Percentiles rank a stretch among this genome's conserved stretches.
phyloP scores from a whole-genome alignment of 78 protist species.

The Mastigamoeba balamuthi region DNA sequence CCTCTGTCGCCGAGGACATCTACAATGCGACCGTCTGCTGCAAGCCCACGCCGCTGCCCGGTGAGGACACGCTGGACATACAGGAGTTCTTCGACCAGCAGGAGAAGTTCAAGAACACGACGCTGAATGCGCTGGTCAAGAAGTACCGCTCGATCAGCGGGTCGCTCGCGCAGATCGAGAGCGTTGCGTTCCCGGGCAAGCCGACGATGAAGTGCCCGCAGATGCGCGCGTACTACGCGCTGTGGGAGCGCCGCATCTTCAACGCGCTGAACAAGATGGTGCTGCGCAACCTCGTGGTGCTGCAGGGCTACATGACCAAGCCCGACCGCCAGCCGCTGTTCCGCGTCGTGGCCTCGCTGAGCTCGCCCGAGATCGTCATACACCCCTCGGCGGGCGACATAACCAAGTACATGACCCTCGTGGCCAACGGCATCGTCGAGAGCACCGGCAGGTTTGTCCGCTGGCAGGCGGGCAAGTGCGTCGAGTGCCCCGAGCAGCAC shows the following conservation, averaged over 20 bases:
- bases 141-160: constrained; percentile 37
- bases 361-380: constrained; percentile 31
- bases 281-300: neutral
- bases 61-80: no score
- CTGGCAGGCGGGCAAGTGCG: constrained; percentile 79
- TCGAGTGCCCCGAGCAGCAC: constrained; percentile 15
- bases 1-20: neutral
- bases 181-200: constrained; percentile 2
- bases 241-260: constrained; percentile 60
- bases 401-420: constrained; percentile 4
- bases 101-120: neutral
- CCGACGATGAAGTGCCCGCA: constrained; percentile 12
- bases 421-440: constrained; percentile 32
- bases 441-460: constrained; percentile 40
- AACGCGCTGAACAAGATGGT: constrained; percentile 11
- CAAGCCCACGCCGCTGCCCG: no score
- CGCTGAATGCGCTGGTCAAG: neutral
- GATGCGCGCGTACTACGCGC: constrained; percentile 45
- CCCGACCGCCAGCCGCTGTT: constrained; percentile 15
- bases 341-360: constrained; percentile 22
- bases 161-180: constrained; percentile 58
- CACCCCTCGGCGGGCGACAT: constrained; percentile 42
- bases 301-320: neutral
- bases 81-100: neutral
- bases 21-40: no score